Base-by-base conservation (phyloP, 2,329 filamentous ascomycete genomes). In the Purpureocillium takamizusanense region DNA sequence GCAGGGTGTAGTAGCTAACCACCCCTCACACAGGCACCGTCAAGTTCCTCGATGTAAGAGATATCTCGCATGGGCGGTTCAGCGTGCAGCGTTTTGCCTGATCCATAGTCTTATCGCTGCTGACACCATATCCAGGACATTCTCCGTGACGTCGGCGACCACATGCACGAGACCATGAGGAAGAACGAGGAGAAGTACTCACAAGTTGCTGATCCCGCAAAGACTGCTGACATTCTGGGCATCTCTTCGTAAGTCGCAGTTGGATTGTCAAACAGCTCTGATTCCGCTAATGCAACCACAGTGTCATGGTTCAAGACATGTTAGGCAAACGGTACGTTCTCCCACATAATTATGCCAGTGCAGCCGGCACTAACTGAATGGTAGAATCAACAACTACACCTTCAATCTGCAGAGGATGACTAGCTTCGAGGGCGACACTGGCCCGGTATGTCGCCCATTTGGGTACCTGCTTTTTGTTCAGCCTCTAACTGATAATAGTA, bases 241-340 rank as follows among this genome's bases (percentile, higher is more conserved):
- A 95, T 97, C 57, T 89, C 84, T 15, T 42, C 41, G 41, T 42
- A 31, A 29, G 21, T 25, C 21, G 41, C 29, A 23, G 2, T 4
- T 13, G 9, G 2, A 10, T 10, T 31, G 15, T 13, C 6, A n/a
- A 4, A 13, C 13, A 13, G 21, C 14, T 8, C 4, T 15, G 11
- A 18, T 16, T 7, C 1, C 4, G 35, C 35, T 37, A 31, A 38
- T 4, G 1, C 7, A 13, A 27, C 6, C 9, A 17, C 47, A 83
- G 85, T 55, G 90, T 97, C 56, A 97, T 97, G 88, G 87, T 95
- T 15, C 90, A 97, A 63, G 92, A 97, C 56, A 95, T 97, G 87
- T 84, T 78, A 48, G 92, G 90, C 59, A 97, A 95, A 77, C 78
- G 86, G 81, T 83, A 63, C 47, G 73, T 50, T 31, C n/a, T n/a